Evolutionary conservation across 2,329 filamentous ascomycete species (phyloP), one percentile per base, ranked within the genome.

Genomic region (Aspergillus ochraceus): DNA sequence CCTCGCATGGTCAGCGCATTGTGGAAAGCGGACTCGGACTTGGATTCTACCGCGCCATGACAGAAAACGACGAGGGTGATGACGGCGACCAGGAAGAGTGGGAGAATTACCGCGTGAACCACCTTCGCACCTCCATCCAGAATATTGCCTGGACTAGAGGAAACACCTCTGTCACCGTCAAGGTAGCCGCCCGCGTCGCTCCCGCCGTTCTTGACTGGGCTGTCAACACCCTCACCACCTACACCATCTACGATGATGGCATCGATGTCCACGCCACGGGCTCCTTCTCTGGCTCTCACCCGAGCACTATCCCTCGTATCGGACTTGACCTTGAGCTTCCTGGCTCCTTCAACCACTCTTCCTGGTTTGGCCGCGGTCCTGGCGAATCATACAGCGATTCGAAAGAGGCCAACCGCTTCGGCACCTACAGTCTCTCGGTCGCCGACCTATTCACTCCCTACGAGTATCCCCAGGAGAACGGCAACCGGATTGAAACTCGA

Each of bases 301-400:
- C 57, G 32, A 52, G 20, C 26, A 52, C 52, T 9, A 72, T 90
- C 0, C 87, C 88, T 0, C 81, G 88, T 9, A 79, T 88, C 24
- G 88, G 88, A 0, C 75, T 90, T 4, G 81, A 86, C 54, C 67
- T 90, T 4, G 78, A 80, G 36, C 72, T 88, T 0, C 76, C 78
- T 4, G 71, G 77, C 36, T 55, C 71, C 0, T 79, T 87, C 24
- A 76, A 83, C 53, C 64, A 72, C 1, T 82, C 84, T 4, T 71
- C 76, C 10, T 91, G 88, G 86, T 84, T 85, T 60, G 88, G 87
- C 6, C 83, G 83, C 5, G 88, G 89, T 0, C 86, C 86, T 0
- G 85, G 85, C 2, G 87, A 90, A 71, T 84, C 81, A 11, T 91
- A 90, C 76, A 76, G 77, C 17, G 89, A 91, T 74, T 88, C 86